Percentiles rank a stretch among this genome's conserved stretches.
phyloP scores from a whole-genome alignment of 352 stramenopile genomes.

The Phytophthora kernoviae region DNA sequence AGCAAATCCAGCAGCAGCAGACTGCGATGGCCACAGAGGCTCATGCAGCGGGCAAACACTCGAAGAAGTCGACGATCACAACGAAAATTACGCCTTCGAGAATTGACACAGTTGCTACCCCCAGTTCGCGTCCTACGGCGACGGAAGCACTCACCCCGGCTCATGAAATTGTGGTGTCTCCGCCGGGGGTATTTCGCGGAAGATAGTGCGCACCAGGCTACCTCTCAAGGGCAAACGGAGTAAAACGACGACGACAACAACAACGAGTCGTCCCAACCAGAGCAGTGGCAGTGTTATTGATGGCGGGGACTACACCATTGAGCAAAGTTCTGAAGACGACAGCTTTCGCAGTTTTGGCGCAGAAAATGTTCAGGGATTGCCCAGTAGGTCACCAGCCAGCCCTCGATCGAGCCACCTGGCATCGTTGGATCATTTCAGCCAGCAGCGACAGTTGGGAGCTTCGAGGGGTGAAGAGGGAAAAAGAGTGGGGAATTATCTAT shows the following conservation, averaged over 20 bases:
- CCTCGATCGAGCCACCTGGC: too few species aligned
- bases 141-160: conserved; percentile 14
- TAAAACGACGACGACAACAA: conserved; percentile 23
- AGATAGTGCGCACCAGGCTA: conserved; percentile 27
- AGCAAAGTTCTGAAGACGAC: conserved; percentile 7
- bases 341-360: conserved; percentile 10
- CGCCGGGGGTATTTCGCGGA: conserved; percentile 20
- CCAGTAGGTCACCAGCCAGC: too few species aligned
- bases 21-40: conserved; percentile 9
- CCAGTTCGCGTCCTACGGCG: not conserved
- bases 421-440: too few species aligned
- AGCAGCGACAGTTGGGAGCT: conserved; percentile 26
- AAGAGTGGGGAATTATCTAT: not conserved
- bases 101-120: not conserved
- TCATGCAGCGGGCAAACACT: conserved; percentile 14
- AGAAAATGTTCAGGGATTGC: conserved; percentile 4
- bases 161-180: conserved; percentile 21
- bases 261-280: conserved; percentile 13
- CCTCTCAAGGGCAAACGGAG: conserved; percentile 21
- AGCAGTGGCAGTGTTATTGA: conserved; percentile 8
- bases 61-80: conserved; percentile 19
- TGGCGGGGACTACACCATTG: not conserved
- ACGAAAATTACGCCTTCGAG: conserved; percentile 22
- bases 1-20: conserved; percentile 15
- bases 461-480: conserved; percentile 34